A percentile compares a stretch with the other conserved stretches of the same genome.
Evolutionary conservation across 2,329 filamentous ascomycete genomes (phyloP).

Genomic region (Chrysoporthe cubensis): DNA sequence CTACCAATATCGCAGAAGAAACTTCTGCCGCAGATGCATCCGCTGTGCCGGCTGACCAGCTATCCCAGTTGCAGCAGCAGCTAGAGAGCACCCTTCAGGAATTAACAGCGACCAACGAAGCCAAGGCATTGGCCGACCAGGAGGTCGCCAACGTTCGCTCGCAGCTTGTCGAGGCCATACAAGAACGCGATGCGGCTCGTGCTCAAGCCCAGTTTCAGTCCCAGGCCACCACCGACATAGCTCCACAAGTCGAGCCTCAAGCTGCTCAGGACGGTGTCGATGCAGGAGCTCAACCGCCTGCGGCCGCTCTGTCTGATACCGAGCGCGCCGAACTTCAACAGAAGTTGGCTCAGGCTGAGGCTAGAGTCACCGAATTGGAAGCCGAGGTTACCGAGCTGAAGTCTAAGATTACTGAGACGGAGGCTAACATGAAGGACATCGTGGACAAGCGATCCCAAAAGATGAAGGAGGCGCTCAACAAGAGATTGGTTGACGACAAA

Average conservation of each 20-base stretch:
- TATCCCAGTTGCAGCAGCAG: conserved; percentile 53
- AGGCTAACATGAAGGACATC: conserved; percentile 62
- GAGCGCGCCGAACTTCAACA: conserved; percentile 66
- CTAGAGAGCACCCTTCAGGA: conserved; percentile 51
- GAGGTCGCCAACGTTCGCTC: conserved; percentile 58
- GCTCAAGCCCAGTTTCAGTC: conserved; percentile 41
- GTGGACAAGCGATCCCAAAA: conserved; percentile 69
- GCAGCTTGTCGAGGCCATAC: conserved; percentile 65
- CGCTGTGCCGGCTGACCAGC: conserved; percentile 53
- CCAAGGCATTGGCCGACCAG: conserved; percentile 71
- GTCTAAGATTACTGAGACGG: conserved; percentile 64
- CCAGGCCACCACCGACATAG: conserved; percentile 32
- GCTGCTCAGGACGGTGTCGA: conserved; percentile 37
- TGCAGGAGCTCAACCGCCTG: conserved; percentile 31
- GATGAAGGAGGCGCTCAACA: conserved; percentile 70
- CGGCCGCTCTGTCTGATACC: conserved; percentile 52
- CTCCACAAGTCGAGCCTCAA: conserved; percentile 30
- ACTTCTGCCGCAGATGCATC: conserved; percentile 42
- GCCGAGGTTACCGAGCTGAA: conserved; percentile 67
- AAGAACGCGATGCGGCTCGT: conserved; percentile 67
- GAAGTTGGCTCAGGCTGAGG: conserved; percentile 62
- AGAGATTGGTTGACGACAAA: conserved; percentile 71
- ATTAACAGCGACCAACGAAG: conserved; percentile 65
- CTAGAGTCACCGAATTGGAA: conserved; percentile 67
- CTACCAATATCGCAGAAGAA: conserved; percentile 14